Evolutionary conservation across 352 stramenopile genomes (phyloP).

Genomic region (Phytophthora ramorum): DNA sequence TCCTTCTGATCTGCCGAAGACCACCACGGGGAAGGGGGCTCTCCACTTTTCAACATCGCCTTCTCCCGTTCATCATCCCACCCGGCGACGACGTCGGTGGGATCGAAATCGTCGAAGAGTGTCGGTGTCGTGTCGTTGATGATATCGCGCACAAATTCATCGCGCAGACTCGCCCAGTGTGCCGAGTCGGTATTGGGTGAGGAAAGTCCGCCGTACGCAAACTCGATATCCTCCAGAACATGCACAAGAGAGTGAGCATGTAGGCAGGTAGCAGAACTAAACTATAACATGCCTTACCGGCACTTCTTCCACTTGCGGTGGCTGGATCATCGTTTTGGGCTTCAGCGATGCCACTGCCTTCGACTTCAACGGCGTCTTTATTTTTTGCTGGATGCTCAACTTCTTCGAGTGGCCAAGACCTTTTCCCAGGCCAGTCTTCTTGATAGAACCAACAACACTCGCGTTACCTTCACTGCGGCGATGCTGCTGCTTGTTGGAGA

Average conservation of each 20-base stretch:
- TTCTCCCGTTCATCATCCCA: slow-evolving; percentile 54
- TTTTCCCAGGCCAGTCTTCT: slow-evolving; percentile 37
- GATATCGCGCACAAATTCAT: slow-evolving; percentile 64
- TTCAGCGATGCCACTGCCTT: slow-evolving; percentile 20
- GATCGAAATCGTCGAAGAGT: slow-evolving; percentile 56
- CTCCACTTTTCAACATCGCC: slow-evolving; percentile 46
- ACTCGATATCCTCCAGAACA: slow-evolving; percentile 65
- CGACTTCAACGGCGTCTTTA: slow-evolving; percentile 17
- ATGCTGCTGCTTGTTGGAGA: slow-evolving; percentile 73
- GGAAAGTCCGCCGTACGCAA: slow-evolving; percentile 71
- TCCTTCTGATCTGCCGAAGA: slow-evolving; percentile 26
- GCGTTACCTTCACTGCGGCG: slow-evolving; percentile 21
- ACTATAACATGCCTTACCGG: slow-evolving; percentile 35
- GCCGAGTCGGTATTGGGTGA: slow-evolving; percentile 37
- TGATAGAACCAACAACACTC: slow-evolving; percentile 9
- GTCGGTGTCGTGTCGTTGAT: slow-evolving; percentile 51
- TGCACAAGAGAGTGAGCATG: slow-evolving; percentile 5
- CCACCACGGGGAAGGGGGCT: slow-evolving; percentile 63
- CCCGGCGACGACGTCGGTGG: slow-evolving; percentile 10
- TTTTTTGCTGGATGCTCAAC: slow-evolving; percentile 25
- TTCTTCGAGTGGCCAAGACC: slow-evolving; percentile 35
- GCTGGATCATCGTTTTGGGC: slow-evolving; percentile 16
- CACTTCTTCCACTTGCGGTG: slow-evolving; percentile 35
- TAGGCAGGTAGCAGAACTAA: neutral
- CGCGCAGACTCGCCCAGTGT: slow-evolving; percentile 53